Evolutionary conservation across 2,329 filamentous ascomycete genomes (phyloP), one percentile per base, ranked within the genome.

Genomic region (Xylaria sp.): DNA sequence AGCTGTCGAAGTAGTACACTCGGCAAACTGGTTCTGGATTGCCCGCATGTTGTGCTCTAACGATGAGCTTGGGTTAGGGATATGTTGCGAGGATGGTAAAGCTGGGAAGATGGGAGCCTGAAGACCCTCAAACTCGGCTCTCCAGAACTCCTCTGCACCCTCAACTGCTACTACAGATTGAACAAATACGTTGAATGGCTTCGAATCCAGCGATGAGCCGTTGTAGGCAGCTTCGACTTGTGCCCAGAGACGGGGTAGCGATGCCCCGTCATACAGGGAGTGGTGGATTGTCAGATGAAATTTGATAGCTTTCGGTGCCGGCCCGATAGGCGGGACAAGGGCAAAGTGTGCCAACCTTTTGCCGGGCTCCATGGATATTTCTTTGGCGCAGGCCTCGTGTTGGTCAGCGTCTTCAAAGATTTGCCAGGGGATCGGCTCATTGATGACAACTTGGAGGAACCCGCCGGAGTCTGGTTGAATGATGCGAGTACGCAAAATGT

Each of bases 401-500:
- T 62, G 10, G 23, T 58, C 58, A 13, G 58, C 36, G 9, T 60
- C 52, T 34, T 34, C 32, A 15, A 61, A 52, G 8, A 9, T 61
- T 6, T 23, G 50, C 52, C 59, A 66, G 10, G 30, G 2, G 6
- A 66, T 34, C 3, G 4, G 15, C 23, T 66, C 58, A 10, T 23
- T 34, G 3, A 62, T 32, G 4, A 62, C 64, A 8, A 62, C 50
- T 32, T 62, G 64, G 4, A 66, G 34, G 50, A 30, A 50, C 2
- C 64, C 64, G 2, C 34, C 4, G 2, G 41, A 32, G 18, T 57
- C 32, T 1, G 59, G 43, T 43, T 61, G 32, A 8, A 66, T 62
- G 34, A 66, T 41, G 15, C 64, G 64, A n/a, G 64, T 61, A 34
- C 64, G 64, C 4, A 66, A n/a, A 46, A 66, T 66, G 2, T 34